Conservation (phyloP, 2,329 filamentous ascomycete genomes). For the Hypoxylon sp. region DNA sequence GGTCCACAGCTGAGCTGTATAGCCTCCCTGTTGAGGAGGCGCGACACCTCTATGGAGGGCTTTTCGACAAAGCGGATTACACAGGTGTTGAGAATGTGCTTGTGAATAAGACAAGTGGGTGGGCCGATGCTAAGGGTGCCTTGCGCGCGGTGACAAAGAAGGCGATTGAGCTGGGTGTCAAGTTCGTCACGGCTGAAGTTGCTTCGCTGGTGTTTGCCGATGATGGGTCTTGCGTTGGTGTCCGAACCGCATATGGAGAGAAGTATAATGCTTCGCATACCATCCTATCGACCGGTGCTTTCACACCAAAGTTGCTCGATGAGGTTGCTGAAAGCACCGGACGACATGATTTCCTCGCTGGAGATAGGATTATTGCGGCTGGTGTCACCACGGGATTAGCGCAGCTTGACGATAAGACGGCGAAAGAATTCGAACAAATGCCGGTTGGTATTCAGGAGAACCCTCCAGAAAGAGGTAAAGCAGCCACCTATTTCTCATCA, state of each 20-base stretch:
- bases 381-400: slow-evolving; percentile 60
- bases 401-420: slow-evolving; percentile 45
- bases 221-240: slow-evolving; percentile 56
- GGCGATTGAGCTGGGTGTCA: slow-evolving; percentile 65
- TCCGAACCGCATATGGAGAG: slow-evolving; percentile 59
- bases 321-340: slow-evolving; percentile 60
- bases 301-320: slow-evolving; percentile 65
- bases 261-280: slow-evolving; percentile 61
- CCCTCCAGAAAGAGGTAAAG: slow-evolving; percentile 45
- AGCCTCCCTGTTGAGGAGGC: slow-evolving; percentile 65
- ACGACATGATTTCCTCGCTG: slow-evolving; percentile 61
- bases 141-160: slow-evolving; percentile 63
- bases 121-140: slow-evolving; percentile 69
- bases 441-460: slow-evolving; percentile 51
- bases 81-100: slow-evolving; percentile 67
- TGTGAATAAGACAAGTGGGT: slow-evolving; percentile 69
- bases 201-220: slow-evolving; percentile 58
- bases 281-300: slow-evolving; percentile 65
- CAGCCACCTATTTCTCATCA: neutral
- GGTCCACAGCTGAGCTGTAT: slow-evolving; percentile 54
- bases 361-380: slow-evolving; percentile 65
- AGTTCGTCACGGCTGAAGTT: slow-evolving; percentile 65
- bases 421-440: slow-evolving; percentile 43
- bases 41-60: slow-evolving; percentile 62
- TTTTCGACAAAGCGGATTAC: slow-evolving; percentile 69